Percentiles rank a stretch among this genome's conserved stretches.
Evolutionary conservation across 2,329 filamentous ascomycete genomes (phyloP).

Genomic region (Elsinoe arachidis): DNA sequence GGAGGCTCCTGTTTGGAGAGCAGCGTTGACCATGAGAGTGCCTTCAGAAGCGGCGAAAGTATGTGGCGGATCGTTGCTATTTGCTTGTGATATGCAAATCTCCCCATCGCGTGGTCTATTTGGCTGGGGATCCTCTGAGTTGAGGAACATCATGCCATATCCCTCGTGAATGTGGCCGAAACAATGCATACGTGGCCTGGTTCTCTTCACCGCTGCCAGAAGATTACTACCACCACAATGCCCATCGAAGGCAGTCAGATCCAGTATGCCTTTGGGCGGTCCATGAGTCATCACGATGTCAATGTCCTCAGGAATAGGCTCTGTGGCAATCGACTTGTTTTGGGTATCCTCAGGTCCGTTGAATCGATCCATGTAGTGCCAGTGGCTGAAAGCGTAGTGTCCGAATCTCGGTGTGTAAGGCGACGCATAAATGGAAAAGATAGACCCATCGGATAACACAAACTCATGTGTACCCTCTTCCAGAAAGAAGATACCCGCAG

Average conservation of each 20-base stretch:
- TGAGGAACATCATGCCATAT: conserved; percentile 40
- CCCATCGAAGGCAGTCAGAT: conserved; percentile 18
- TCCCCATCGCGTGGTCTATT: background rate
- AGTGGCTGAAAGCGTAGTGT: conserved; percentile 47
- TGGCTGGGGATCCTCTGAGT: background rate
- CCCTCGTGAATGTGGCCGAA: conserved; percentile 54
- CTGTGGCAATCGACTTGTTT: background rate
- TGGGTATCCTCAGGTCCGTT: conserved; percentile 28
- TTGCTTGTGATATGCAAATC: background rate
- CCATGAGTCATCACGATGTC: conserved; percentile 36
- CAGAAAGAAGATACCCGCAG: conserved; percentile 42
- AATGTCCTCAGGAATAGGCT: conserved; percentile 17
- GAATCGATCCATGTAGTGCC: conserved; percentile 37
- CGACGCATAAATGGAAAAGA: conserved; percentile 44
- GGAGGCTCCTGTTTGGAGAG: background rate
- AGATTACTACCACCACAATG: conserved; percentile 38
- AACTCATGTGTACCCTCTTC: conserved; percentile 45
- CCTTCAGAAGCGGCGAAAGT: background rate
- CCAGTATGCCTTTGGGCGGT: conserved; percentile 27
- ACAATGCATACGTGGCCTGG: conserved; percentile 44
- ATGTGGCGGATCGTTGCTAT: background rate
- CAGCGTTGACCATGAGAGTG: background rate
- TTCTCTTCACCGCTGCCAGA: conserved; percentile 37
- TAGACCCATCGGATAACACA: conserved; percentile 39
- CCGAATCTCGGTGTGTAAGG: conserved; percentile 47